These are phyloP conservation scores for Ustilago nuda DNA, from an alignment of 1,284 basidiomycete genomes.

Conservation along the genomic window DNA sequence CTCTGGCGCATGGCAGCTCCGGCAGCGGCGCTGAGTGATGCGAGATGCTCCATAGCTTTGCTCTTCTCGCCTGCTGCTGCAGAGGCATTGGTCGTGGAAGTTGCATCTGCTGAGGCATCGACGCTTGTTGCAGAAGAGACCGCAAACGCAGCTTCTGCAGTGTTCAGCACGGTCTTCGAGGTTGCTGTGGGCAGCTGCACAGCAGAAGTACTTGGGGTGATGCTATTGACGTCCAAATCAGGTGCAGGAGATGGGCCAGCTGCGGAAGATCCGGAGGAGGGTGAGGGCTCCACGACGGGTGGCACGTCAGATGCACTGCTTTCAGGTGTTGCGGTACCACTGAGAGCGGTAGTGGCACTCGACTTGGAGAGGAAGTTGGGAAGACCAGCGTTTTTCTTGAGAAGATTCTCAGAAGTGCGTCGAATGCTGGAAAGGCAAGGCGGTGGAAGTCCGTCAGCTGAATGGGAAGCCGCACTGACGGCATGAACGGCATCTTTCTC, in stretches of 20 bases:
- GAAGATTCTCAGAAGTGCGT: slow-evolving; percentile 39
- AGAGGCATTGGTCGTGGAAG: slow-evolving; percentile 2
- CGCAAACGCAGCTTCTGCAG: not conserved
- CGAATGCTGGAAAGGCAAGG: slow-evolving; percentile 24
- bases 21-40: slow-evolving; percentile 55
- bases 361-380: slow-evolving; percentile 46
- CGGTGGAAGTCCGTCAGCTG: slow-evolving; percentile 11
- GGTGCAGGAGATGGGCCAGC: slow-evolving; percentile 2
- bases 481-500: not conserved
- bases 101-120: not conserved
- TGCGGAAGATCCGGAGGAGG: slow-evolving; percentile 2
- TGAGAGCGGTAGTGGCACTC: slow-evolving; percentile 47
- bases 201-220: slow-evolving; percentile 8
- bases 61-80: slow-evolving; percentile 32
- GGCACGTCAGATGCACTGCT: slow-evolving; percentile 26
- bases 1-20: slow-evolving; percentile 47
- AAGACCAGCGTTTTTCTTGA: slow-evolving; percentile 39
- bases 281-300: slow-evolving; percentile 10
- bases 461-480: not conserved
- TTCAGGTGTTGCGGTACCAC: slow-evolving; percentile 48
- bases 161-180: slow-evolving; percentile 1
- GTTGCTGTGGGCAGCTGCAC: slow-evolving; percentile 4
- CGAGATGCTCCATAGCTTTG: slow-evolving; percentile 54
- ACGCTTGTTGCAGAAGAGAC: not conserved
- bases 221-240: not conserved